phyloP scores from a whole-genome alignment of 2,329 filamentous ascomycete species.

The Cladosporium cucumerinum region DNA sequence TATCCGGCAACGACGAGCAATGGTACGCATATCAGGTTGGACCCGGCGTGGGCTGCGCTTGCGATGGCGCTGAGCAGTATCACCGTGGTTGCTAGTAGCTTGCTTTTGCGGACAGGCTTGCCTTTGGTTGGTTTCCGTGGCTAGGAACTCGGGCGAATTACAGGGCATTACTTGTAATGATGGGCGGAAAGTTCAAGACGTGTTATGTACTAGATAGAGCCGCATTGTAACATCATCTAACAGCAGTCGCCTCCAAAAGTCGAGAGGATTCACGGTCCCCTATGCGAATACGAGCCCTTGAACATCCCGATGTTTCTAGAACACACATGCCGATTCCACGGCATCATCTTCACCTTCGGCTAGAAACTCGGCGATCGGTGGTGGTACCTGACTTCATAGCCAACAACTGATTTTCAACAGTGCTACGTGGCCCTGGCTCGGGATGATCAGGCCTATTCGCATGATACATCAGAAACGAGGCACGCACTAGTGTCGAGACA shows the following conservation, averaged over 20 bases:
- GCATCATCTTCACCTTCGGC: background rate
- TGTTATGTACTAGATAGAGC: background rate
- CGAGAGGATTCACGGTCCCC: background rate
- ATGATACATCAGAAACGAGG: background rate
- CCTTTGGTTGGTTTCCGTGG: slow-evolving; percentile 43
- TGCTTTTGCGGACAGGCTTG: slow-evolving; percentile 59
- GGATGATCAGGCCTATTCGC: background rate
- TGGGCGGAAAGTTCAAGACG: background rate
- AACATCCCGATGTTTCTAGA: background rate
- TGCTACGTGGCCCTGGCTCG: background rate
- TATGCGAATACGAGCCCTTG: background rate
- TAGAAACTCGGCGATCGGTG: background rate
- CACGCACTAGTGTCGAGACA: background rate
- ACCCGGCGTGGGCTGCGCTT: slow-evolving; percentile 81
- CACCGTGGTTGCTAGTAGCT: slow-evolving; percentile 79
- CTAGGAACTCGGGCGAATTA: background rate
- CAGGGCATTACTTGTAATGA: no score
- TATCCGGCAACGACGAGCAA: slow-evolving; percentile 55
- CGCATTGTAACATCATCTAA: background rate
- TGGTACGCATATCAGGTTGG: slow-evolving; percentile 58
- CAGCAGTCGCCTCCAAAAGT: no score
- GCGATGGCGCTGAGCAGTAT: slow-evolving; percentile 93
- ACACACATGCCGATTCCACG: background rate
- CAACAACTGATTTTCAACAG: background rate
- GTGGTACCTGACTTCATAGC: background rate